Conservation (phyloP, 768 basidiomycete genomes). For the Termitomyces sp. region DNA sequence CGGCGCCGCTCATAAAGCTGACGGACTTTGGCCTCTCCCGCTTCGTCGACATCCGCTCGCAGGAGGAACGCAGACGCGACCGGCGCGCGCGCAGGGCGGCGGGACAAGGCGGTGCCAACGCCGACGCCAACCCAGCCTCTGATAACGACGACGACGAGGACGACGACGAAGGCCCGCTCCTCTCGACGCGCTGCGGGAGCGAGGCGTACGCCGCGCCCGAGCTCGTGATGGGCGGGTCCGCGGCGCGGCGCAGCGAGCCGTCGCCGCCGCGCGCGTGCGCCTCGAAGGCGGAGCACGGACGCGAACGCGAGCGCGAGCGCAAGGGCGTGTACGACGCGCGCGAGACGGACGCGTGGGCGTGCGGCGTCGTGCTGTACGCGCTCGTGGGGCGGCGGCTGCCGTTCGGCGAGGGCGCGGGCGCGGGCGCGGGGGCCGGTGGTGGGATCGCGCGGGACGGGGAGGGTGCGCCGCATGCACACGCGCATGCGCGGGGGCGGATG, state of each 20-base stretch:
- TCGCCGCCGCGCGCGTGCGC: neutral
- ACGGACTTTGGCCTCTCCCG: constrained; percentile 89
- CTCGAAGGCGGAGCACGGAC: too few species aligned
- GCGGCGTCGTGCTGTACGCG: constrained; percentile 83
- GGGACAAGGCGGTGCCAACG: neutral
- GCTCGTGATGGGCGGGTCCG: constrained; percentile 46
- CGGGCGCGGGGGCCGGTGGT: too few species aligned
- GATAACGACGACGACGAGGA: constrained; percentile 12
- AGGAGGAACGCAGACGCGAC: constrained; percentile 10
- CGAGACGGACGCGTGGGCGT: constrained; percentile 51
- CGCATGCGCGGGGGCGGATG: constrained; percentile 17
- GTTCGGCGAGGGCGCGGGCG: constrained; percentile 52
- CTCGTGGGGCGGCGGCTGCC: constrained; percentile 67
- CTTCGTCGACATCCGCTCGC: constrained; percentile 59
- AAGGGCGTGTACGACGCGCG: constrained; percentile 67
- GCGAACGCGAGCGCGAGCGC: neutral
- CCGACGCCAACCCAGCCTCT: too few species aligned
- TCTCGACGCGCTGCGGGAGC: constrained; percentile 80
- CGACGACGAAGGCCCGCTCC: constrained; percentile 34
- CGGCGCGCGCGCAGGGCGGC: neutral
- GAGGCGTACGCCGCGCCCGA: constrained; percentile 87
- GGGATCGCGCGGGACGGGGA: constrained; percentile 15
- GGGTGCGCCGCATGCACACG: too few species aligned
- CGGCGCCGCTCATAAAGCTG: constrained; percentile 65
- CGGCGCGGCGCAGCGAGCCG: neutral